Percentiles rank a stretch among this genome's conserved stretches.
Evolutionary conservation across 2,329 filamentous ascomycete species (phyloP).

Genomic region (Gnomoniopsis smithogilvyi): DNA sequence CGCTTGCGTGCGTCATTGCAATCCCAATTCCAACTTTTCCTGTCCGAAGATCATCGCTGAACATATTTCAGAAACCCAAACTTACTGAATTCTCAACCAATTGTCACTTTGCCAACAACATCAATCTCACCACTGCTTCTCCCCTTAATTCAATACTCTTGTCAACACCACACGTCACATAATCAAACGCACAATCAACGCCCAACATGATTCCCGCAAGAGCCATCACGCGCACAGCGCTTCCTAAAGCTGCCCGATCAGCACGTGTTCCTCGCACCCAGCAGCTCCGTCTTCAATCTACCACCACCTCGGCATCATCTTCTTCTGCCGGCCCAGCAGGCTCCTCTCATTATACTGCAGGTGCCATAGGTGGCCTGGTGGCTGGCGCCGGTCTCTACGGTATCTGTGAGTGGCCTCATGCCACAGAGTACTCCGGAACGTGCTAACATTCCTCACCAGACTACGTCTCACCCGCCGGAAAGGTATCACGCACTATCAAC

Average conservation of each 20-base stretch:
- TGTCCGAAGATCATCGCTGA: background rate
- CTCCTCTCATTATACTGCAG: conserved; percentile 4
- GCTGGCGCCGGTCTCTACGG: conserved; percentile 13
- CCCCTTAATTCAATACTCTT: background rate
- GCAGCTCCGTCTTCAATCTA: conserved; percentile 15
- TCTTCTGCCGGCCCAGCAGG: background rate
- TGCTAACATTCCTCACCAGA: background rate
- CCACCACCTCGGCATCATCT: conserved; percentile 11
- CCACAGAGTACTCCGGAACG: too few relatives aligned
- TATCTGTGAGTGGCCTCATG: background rate
- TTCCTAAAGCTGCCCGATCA: conserved; percentile 10
- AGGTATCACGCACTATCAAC: conserved; percentile 21
- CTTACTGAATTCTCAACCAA: background rate
- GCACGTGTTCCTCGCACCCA: conserved; percentile 1
- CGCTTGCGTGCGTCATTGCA: background rate
- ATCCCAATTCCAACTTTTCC: background rate
- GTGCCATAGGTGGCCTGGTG: conserved; percentile 9
- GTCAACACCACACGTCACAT: background rate
- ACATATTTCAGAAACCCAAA: background rate
- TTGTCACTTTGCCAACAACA: background rate
- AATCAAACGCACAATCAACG: background rate
- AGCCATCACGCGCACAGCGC: conserved; percentile 7
- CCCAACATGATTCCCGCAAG: conserved; percentile 13
- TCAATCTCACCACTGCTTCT: background rate
- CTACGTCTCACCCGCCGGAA: conserved; percentile 32